Percentiles rank a stretch among this genome's conserved stretches.
Conservation (phyloP, 306 rosid species). For the Malus domestica region ASM211411v1 NC_041798.1:11985501-11986000, state of each 20-base stretch:
- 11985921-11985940: neutral
- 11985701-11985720: neutral
- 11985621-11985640: slow-evolving; percentile 8
- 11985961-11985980: neutral
- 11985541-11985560: slow-evolving; percentile 64
- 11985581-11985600: slow-evolving; percentile 81
- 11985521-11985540: slow-evolving; percentile 14
- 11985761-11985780: slow-evolving; percentile 90
- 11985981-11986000: neutral
- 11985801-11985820: slow-evolving; percentile 79
- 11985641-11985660: slow-evolving; percentile 1
- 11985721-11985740: neutral
- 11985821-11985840: slow-evolving; percentile 78
- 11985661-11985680: neutral
- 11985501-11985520: neutral
- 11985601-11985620: slow-evolving; percentile 71
- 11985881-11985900: neutral
- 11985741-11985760: slow-evolving; percentile 17
- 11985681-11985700: slow-evolving; percentile 14
- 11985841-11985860: slow-evolving; percentile 78
- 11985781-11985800: slow-evolving; percentile 86
- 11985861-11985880: slow-evolving; percentile 83
- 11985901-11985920: slow-evolving; percentile 3
- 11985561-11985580: slow-evolving; percentile 90
- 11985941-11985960: slow-evolving; percentile 2